These are phyloP conservation scores for Nicotiana knightiana DNA, from an alignment of 257 asterid genomes.

Conservation along the genomic window DNA sequence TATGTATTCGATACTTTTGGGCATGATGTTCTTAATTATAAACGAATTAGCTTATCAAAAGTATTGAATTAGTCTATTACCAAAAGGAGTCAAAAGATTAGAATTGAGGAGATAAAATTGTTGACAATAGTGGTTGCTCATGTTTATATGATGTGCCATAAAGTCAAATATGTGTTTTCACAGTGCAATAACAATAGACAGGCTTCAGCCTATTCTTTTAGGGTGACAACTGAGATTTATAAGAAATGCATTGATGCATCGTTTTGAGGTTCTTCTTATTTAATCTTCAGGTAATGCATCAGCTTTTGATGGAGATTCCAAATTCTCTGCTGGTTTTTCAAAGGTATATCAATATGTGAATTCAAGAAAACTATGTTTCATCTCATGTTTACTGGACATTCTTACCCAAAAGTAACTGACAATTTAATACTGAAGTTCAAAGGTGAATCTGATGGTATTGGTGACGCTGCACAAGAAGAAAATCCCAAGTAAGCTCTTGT, in stretches of 20 bases:
- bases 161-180: too few species aligned
- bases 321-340: slow-evolving; percentile 23
- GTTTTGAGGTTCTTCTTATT: neutral
- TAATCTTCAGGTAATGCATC: slow-evolving; percentile 20
- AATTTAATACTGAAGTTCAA: slow-evolving; percentile 18
- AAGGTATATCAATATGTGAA: slow-evolving; percentile 31
- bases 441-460: slow-evolving; percentile 28
- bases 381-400: neutral
- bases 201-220: neutral
- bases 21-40: too few species aligned
- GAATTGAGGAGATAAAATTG: too few species aligned
- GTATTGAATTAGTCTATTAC: too few species aligned
- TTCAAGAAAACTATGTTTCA: neutral
- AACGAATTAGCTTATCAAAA: too few species aligned
- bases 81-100: too few species aligned
- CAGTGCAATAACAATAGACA: too few species aligned
- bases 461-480: slow-evolving; percentile 37
- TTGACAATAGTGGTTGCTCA: too few species aligned
- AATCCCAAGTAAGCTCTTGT: slow-evolving; percentile 46
- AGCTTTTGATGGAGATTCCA: slow-evolving; percentile 26
- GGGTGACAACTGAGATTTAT: neutral
- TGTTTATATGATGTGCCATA: too few species aligned
- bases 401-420: neutral
- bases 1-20: too few species aligned
- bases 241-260: neutral